phyloP scores from a whole-genome alignment of 2,329 filamentous ascomycete genomes.

The Apiospora pterosperma region DNA sequence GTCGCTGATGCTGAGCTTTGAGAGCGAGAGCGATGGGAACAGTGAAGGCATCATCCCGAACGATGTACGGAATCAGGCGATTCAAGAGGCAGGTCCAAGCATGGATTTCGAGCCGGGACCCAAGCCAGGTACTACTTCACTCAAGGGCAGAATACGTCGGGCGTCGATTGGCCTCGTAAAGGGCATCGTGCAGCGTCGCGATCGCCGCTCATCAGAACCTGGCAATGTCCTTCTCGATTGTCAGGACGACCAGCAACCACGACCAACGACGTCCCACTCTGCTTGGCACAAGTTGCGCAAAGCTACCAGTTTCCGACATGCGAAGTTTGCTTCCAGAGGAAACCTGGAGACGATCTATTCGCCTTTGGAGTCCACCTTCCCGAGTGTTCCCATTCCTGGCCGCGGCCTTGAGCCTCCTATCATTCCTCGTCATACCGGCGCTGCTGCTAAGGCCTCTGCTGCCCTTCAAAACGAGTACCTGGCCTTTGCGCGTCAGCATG shows the following conservation, averaged over 20 bases:
- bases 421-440: constrained; percentile 57
- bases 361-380: constrained; percentile 29
- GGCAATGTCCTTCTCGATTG: constrained; percentile 8
- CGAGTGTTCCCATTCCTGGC: constrained; percentile 41
- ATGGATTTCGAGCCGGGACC: background rate
- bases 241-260: constrained; percentile 34
- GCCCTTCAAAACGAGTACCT: constrained; percentile 55
- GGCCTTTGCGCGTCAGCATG: constrained; percentile 31
- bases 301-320: constrained; percentile 47
- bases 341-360: constrained; percentile 34
- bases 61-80: constrained; percentile 18
- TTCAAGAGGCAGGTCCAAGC: constrained; percentile 17
- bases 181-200: constrained; percentile 47
- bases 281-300: constrained; percentile 51
- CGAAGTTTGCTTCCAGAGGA: constrained; percentile 39
- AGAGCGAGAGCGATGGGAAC: constrained; percentile 20
- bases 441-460: constrained; percentile 59
- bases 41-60: constrained; percentile 24
- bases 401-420: constrained; percentile 53
- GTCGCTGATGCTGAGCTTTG: constrained; percentile 31
- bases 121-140: constrained; percentile 6
- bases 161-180: constrained; percentile 52
- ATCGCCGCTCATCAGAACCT: constrained; percentile 31
- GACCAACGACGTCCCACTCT: constrained; percentile 46
- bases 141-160: constrained; percentile 52